phyloP scores from a whole-genome alignment of 139 green algal genomes.

The Chlamydomonas applanata region DNA sequence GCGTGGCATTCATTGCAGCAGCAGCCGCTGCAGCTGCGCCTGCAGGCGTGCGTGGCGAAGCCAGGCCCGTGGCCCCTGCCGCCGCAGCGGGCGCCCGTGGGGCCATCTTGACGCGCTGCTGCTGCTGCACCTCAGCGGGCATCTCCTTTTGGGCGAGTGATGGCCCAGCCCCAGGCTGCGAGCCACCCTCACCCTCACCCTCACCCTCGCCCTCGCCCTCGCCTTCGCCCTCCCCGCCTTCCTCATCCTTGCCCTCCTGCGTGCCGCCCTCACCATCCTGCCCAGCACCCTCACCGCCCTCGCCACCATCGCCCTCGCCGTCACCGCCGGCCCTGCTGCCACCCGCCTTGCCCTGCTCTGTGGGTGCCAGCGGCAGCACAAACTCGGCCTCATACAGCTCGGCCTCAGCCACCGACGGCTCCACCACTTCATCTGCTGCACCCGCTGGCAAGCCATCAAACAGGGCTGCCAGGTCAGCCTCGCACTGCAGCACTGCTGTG shows the following conservation, averaged over 20 bases:
- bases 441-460: slow-evolving; percentile 4
- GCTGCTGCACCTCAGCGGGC: too few relatives aligned
- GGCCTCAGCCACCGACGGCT: neutral
- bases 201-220: too few relatives aligned
- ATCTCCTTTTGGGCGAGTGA: too few relatives aligned
- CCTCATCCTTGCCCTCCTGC: too few relatives aligned
- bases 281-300: neutral
- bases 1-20: too few relatives aligned
- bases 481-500: slow-evolving; percentile 1
- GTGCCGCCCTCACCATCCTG: too few relatives aligned
- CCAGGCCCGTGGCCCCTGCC: neutral
- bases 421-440: neutral
- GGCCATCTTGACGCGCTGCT: too few relatives aligned
- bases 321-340: neutral
- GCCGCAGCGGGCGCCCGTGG: slow-evolving; percentile 16
- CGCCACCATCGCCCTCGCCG: neutral
- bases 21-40: too few relatives aligned
- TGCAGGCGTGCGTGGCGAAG: too few relatives aligned
- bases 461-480: neutral
- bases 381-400: slow-evolving; percentile 14
- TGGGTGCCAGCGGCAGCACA: slow-evolving; percentile 5
- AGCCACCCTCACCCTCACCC: too few relatives aligned
- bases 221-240: too few relatives aligned
- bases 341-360: neutral
- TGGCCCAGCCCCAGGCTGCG: too few relatives aligned